These are phyloP conservation scores for Colletotrichum sp. DNA, from an alignment of 2,329 filamentous ascomycete genomes.

Conservation along the genomic window DNA sequence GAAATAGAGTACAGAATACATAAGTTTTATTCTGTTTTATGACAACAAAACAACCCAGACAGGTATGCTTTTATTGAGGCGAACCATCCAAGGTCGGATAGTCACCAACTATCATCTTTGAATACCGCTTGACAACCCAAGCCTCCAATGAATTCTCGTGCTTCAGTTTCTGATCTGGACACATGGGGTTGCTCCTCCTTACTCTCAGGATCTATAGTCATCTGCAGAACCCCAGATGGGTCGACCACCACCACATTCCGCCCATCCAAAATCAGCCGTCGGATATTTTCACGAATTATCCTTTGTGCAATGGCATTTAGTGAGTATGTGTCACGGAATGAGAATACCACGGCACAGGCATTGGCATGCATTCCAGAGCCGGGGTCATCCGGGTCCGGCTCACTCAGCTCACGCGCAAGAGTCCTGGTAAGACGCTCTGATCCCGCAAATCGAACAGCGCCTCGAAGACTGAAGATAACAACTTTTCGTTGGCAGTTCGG, in stretches of 20 bases:
- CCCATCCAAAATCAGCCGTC: conserved; percentile 25
- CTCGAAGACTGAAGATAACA: conserved; percentile 34
- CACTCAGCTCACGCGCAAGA: conserved; percentile 30
- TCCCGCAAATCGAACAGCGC: conserved; percentile 37
- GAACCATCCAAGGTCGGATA: background rate
- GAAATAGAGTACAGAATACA: background rate
- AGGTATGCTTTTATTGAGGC: background rate
- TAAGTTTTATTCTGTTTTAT: background rate
- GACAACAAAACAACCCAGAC: background rate
- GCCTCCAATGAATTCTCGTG: conserved; percentile 32
- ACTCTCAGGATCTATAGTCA: conserved; percentile 15
- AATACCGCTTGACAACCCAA: conserved; percentile 30
- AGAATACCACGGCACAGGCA: conserved; percentile 35
- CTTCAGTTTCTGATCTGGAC: conserved; percentile 29
- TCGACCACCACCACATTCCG: conserved; percentile 34
- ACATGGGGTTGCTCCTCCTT: conserved; percentile 21
- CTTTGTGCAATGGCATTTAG: conserved; percentile 31
- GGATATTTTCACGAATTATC: conserved; percentile 32
- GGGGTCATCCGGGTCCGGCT: conserved; percentile 25
- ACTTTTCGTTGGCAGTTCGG: conserved; percentile 31
- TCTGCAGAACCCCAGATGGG: conserved; percentile 27
- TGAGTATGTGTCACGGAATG: conserved; percentile 35
- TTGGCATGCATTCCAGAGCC: conserved; percentile 27
- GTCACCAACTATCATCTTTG: conserved; percentile 26
- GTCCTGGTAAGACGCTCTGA: conserved; percentile 36